Percentiles rank a stretch among this genome's conserved stretches.
phyloP scores from a whole-genome alignment of 495 filamentous ascomycete genomes.

The Penicillium parvum region DNA sequence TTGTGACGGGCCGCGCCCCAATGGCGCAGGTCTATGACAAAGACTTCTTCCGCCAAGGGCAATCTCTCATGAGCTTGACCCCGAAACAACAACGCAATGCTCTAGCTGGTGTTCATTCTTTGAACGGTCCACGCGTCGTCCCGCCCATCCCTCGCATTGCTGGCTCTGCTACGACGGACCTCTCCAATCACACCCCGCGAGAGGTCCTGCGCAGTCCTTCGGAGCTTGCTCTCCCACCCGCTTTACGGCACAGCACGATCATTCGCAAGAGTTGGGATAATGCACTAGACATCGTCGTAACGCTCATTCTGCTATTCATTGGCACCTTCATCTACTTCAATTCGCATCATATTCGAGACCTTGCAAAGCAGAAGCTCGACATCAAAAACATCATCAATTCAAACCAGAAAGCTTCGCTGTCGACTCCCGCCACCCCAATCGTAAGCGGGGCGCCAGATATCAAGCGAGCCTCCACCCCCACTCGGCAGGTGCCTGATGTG shows the following conservation, averaged over 20 bases:
- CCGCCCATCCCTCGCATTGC: conserved; percentile 37
- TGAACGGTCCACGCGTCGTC: conserved; percentile 36
- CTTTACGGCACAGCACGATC: conserved; percentile 46
- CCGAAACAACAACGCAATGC: conserved; percentile 45
- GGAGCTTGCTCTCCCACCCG: conserved; percentile 42
- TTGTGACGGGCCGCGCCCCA: conserved; percentile 65
- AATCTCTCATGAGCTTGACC: conserved; percentile 38
- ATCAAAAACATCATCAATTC: conserved; percentile 48
- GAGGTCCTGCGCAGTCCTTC: conserved; percentile 37
- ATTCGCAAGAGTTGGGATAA: conserved; percentile 53
- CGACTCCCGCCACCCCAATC: conserved; percentile 43
- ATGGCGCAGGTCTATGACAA: conserved; percentile 60
- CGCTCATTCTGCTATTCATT: conserved; percentile 40
- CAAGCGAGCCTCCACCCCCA: conserved; percentile 23
- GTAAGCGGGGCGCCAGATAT: conserved; percentile 24
- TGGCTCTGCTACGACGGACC: conserved; percentile 25
- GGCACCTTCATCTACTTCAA: conserved; percentile 49
- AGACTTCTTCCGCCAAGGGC: conserved; percentile 48
- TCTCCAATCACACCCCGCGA: conserved; percentile 40
- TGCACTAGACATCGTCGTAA: conserved; percentile 48
- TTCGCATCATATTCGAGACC: conserved; percentile 43
- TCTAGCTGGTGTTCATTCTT: conserved; percentile 50
- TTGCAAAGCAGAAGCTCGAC: conserved; percentile 50
- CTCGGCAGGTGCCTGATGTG: conserved; percentile 25
- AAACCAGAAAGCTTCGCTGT: conserved; percentile 39